Conservation (phyloP, 768 basidiomycete species). For the Hypholoma sublateritium region DNA sequence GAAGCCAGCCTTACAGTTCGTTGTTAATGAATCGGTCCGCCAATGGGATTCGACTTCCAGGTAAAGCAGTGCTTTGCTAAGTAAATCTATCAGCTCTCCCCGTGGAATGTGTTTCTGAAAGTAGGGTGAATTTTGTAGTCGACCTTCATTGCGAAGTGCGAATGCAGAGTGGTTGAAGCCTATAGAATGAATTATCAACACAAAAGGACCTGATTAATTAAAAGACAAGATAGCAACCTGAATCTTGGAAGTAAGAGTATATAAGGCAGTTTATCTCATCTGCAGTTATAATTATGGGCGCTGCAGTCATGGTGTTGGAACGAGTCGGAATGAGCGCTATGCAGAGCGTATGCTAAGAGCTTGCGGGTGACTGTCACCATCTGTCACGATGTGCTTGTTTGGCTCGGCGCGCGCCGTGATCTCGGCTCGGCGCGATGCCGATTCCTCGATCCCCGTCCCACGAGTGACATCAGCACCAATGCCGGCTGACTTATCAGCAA, state of each 20-base stretch:
- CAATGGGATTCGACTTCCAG: conserved; percentile 84
- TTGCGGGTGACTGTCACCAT: conserved; percentile 15
- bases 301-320: conserved; percentile 32
- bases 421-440: neutral
- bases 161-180: conserved; percentile 85
- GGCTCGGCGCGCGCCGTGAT: conserved; percentile 5
- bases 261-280: conserved; percentile 87
- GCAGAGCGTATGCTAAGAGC: conserved; percentile 13
- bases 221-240: conserved; percentile 44
- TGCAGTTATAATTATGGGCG: conserved; percentile 65
- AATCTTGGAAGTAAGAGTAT: conserved; percentile 81
- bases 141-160: conserved; percentile 72
- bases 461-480: conserved; percentile 12
- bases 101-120: conserved; percentile 75
- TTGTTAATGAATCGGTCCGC: conserved; percentile 58
- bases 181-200: conserved; percentile 24
- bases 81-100: conserved; percentile 79
- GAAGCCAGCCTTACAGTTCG: conserved; percentile 69
- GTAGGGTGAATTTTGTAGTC: conserved; percentile 67
- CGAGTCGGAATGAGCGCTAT: conserved; percentile 13
- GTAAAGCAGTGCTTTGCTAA: conserved; percentile 79
- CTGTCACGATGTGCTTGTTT: conserved; percentile 14
- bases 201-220: conserved; percentile 2
- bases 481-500: conserved; percentile 4
- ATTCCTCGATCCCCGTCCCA: conserved; percentile 4